These are phyloP conservation scores for Entonaema liquescens DNA, from an alignment of 495 filamentous ascomycete genomes.

Conservation along the genomic window DNA sequence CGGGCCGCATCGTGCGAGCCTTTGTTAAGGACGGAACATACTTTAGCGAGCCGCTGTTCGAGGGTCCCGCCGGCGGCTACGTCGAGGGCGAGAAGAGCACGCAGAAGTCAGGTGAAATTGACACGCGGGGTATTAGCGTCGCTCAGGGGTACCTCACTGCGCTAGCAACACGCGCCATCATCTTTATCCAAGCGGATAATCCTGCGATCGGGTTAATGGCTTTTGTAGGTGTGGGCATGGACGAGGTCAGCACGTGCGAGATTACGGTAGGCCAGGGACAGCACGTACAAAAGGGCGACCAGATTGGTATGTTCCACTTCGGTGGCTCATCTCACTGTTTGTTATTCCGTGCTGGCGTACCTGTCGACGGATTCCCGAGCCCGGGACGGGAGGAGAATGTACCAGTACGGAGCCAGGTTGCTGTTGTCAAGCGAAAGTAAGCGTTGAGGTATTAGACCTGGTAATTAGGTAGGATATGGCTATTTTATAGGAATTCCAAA, in stretches of 20 bases:
- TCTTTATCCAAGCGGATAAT: conserved; percentile 76
- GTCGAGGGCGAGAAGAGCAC: conserved; percentile 43
- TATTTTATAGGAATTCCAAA: too few relatives aligned
- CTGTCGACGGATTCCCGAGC: conserved; percentile 58
- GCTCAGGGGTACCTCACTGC: conserved; percentile 68
- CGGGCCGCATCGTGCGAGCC: conserved; percentile 63
- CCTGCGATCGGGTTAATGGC: conserved; percentile 70
- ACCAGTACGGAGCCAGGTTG: conserved; percentile 64
- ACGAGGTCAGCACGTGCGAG: conserved; percentile 74
- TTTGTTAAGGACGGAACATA: conserved; percentile 71
- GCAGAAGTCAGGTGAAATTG: conserved; percentile 37
- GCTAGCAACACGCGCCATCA: conserved; percentile 66
- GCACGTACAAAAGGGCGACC: conserved; percentile 68
- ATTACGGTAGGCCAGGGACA: conserved; percentile 69
- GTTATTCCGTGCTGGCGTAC: conserved; percentile 61
- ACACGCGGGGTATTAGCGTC: conserved; percentile 47
- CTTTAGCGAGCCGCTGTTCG: conserved; percentile 69
- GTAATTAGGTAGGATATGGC: background rate
- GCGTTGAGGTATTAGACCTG: background rate
- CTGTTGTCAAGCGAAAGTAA: conserved; percentile 48
- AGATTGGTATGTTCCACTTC: conserved; percentile 79
- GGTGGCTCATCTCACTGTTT: conserved; percentile 72
- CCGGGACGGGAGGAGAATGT: conserved; percentile 61
- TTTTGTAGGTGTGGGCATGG: conserved; percentile 74
- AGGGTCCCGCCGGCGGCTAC: conserved; percentile 46